A percentile compares a stretch with the other conserved stretches of the same genome.
Evolutionary conservation across 495 filamentous ascomycete species (phyloP).

Genomic region (Coniosporium apollinis): DNA sequence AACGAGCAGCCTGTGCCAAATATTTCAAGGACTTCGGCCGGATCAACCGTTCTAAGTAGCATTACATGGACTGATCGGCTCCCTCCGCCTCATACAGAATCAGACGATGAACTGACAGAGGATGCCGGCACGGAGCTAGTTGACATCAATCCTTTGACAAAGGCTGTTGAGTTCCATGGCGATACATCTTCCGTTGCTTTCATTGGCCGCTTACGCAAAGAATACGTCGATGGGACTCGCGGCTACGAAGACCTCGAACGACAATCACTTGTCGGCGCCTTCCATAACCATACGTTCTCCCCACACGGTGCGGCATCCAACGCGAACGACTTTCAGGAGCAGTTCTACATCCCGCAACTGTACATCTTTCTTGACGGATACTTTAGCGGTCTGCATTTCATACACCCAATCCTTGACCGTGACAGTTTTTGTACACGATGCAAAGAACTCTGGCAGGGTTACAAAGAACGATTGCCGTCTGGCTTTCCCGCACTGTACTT

Average conservation of each 20-base stretch:
- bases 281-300: slow-evolving; percentile 2
- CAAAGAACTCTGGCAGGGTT: slow-evolving; percentile 1
- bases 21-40: neutral
- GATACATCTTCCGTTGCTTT: slow-evolving; percentile 2
- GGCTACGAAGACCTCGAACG: neutral
- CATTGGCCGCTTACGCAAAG: neutral
- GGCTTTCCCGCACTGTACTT: slow-evolving; percentile 4
- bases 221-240: neutral
- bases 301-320: neutral
- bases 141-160: slow-evolving; percentile 1
- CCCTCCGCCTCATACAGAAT: neutral
- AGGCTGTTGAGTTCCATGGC: slow-evolving; percentile 1
- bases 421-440: slow-evolving; percentile 1
- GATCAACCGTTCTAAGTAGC: neutral
- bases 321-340: neutral
- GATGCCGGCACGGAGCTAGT: neutral
- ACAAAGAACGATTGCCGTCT: neutral
- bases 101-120: neutral
- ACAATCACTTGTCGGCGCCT: slow-evolving; percentile 1
- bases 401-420: slow-evolving; percentile 1
- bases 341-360: neutral
- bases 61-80: neutral
- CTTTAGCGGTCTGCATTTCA: slow-evolving; percentile 3
- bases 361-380: slow-evolving; percentile 2
- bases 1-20: neutral